Conservation (phyloP, 2,329 filamentous ascomycete species). For the Moelleriella libera region DNA sequence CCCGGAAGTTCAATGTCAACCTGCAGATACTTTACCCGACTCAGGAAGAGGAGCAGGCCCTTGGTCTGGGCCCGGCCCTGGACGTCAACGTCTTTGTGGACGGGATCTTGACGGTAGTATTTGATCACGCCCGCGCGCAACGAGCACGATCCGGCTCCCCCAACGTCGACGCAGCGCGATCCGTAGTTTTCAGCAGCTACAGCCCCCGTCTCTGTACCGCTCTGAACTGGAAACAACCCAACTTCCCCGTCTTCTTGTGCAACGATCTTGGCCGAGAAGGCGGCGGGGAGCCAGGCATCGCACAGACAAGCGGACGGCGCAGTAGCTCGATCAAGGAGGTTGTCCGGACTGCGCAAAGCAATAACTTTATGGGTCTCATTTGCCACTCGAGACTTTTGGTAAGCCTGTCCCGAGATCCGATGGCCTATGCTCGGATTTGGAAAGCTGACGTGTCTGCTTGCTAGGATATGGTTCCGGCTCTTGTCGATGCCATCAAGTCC, state of each 20-base stretch:
- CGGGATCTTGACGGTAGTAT: conserved; percentile 69
- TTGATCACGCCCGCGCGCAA: conserved; percentile 70
- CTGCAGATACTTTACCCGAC: conserved; percentile 86
- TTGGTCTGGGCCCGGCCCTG: conserved; percentile 58
- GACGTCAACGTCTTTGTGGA: conserved; percentile 85
- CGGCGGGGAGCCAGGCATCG: conserved; percentile 20
- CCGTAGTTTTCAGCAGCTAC: conserved; percentile 88
- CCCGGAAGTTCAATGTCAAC: conserved; percentile 72
- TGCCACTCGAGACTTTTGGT: conserved; percentile 80
- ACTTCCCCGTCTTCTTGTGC: conserved; percentile 90
- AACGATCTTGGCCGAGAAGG: conserved; percentile 70
- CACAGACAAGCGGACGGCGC: conserved; percentile 49
- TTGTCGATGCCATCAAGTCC: conserved; percentile 88
- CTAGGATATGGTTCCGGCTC: conserved; percentile 85
- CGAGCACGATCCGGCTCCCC: conserved; percentile 48
- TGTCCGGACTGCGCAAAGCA: conserved; percentile 81
- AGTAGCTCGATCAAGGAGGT: conserved; percentile 88
- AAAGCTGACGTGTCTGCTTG: conserved; percentile 7
- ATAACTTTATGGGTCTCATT: conserved; percentile 96
- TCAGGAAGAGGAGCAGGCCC: conserved; percentile 51
- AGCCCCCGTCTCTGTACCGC: conserved; percentile 84
- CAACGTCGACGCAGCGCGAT: conserved; percentile 63
- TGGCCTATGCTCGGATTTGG: too few species aligned
- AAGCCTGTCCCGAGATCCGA: conserved; percentile 21
- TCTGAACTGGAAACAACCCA: conserved; percentile 98